Evolutionary conservation across 805 yeast genomes (phyloP), one percentile per base, ranked within the genome.

Genomic region (Kodamaea sagamina): DNA sequence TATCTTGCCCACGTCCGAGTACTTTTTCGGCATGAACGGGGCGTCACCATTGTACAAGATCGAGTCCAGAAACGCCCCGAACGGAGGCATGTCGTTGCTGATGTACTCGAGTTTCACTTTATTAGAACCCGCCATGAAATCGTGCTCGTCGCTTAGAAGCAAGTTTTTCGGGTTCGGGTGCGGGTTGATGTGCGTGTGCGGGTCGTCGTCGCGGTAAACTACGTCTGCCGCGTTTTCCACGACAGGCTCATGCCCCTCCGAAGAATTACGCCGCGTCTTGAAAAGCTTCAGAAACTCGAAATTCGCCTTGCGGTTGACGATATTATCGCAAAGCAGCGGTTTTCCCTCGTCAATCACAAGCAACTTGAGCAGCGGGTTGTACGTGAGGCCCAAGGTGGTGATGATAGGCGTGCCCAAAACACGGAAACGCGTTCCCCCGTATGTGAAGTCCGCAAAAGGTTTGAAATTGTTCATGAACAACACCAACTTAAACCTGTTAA

Each of bases 391-490:
- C 47, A 63, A 58, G 3, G 64, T 62, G 44, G 57, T 54, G 2
- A 59, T 43, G n/a, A 65, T 46, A 4, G 71, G 48, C 4, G 72
- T 60, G 4, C 75, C 75, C 13, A 64, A 37, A 4, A 68, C 53
- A 36, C 75, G 57, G 49, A 71, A 71, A 10, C 72, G 50, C 3
- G 74, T 68, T 29, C 47, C 49, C 28, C 59, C 58, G 47, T 67
- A 70, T 22, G 39, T 53, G 49, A 71, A 71, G 53, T 71, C 75
- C 8, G 71, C 59, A 48, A 63, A 67, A 3, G 74, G 70, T 42
- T 61, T 57, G 48, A 53, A 57, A 42, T 61, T 62, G 52, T 65
- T 61, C 49, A 66, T 67, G 43, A 69, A 70, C 37, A 61, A 53
- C 4, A 61, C 32, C 6, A 71, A 45, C 24, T 54, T 59, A 48